Base-by-base conservation (phyloP, 192 early-diverging fungal genomes). In the Backusella parvicylindrica region DNA sequence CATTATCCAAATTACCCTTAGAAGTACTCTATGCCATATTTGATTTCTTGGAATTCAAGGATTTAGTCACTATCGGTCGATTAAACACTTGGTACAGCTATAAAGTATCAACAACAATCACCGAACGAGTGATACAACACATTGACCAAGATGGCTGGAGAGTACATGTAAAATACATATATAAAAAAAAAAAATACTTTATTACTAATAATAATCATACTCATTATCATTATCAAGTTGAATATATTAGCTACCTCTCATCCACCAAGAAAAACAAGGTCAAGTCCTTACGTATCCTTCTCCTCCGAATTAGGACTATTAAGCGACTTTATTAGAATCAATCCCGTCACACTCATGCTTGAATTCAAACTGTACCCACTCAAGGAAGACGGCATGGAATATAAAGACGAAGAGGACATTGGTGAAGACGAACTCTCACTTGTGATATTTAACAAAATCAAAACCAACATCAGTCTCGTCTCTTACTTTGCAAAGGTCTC, bases 301-400 rank as follows among this genome's bases (percentile, higher is more conserved):
- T 70, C 68, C 21, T 41, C 37, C 4, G 68, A 70, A 8, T 43
- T 70, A 30, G 15, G 26, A 2, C 28, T 70, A 7, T 41, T 70
- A 38, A 70, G 40, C 0, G 40, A 70, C 23, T 70, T 38, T 41
- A 23, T 41, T 0, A 32, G 37, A 28, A 70, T 70, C 28, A 47
- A 70, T 15, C 68, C 68, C 6, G 26, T 47, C 28, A 70, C 40
- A 5, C 33, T 70, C 23, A 47, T 38, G 28, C 38, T 70, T 8
- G 68, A 70, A 31, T 70, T 70, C 28, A 70, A 70, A n/a, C 38
- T 70, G 6, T 70, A 41, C 26, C 68, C 68, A 30, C 21, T 70
- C 9, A 38, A 70, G 1, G 41, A 47, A 2, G 38, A 70, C 7
- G 68, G 68, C 23, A 43, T 70, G 37, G 68, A 70, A 7, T 18